Percentiles rank a stretch among this genome's conserved stretches.
Conservation (phyloP, 2,329 filamentous ascomycete species). For the Huntiella moniliformis region DNA sequence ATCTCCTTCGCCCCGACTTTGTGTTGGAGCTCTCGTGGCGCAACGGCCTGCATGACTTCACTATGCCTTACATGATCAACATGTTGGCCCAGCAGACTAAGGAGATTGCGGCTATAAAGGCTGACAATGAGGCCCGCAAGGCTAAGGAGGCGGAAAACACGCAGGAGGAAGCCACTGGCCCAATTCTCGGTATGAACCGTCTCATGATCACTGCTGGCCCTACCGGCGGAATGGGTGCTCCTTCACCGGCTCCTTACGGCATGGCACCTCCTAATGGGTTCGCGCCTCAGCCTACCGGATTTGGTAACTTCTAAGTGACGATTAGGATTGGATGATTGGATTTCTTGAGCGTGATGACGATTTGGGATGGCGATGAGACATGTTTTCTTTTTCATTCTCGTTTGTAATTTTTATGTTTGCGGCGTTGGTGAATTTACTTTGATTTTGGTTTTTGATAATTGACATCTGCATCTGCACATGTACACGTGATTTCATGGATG, state of each 20-base stretch:
- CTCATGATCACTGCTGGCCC: slow-evolving; percentile 94
- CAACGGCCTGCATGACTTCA: slow-evolving; percentile 83
- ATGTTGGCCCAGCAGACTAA: slow-evolving; percentile 79
- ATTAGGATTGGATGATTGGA: no score
- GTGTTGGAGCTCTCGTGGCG: slow-evolving; percentile 97
- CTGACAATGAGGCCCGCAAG: slow-evolving; percentile 92
- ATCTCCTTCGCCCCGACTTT: slow-evolving; percentile 80
- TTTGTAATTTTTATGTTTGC: slow-evolving; percentile 7
- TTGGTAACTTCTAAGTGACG: slow-evolving; percentile 31
- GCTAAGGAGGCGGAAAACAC: slow-evolving; percentile 49
- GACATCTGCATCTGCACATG: no score
- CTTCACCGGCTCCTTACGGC: slow-evolving; percentile 45
- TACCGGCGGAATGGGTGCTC: slow-evolving; percentile 23
- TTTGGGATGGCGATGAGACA: neutral
- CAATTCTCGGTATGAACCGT: slow-evolving; percentile 72
- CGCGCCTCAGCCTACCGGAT: slow-evolving; percentile 72
- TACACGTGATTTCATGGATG: no score
- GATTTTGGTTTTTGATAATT: no score
- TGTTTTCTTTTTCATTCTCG: slow-evolving; percentile 4
- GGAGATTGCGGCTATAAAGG: slow-evolving; percentile 68
- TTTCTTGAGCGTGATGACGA: neutral
- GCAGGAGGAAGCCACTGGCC: slow-evolving; percentile 83
- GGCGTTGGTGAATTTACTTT: slow-evolving; percentile 6
- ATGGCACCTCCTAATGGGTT: slow-evolving; percentile 65
- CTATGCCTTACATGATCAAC: slow-evolving; percentile 99